These are phyloP conservation scores for Berberis thunbergii DNA, from an alignment of 164 flowering plant species.

Conservation along the genomic window DNA sequence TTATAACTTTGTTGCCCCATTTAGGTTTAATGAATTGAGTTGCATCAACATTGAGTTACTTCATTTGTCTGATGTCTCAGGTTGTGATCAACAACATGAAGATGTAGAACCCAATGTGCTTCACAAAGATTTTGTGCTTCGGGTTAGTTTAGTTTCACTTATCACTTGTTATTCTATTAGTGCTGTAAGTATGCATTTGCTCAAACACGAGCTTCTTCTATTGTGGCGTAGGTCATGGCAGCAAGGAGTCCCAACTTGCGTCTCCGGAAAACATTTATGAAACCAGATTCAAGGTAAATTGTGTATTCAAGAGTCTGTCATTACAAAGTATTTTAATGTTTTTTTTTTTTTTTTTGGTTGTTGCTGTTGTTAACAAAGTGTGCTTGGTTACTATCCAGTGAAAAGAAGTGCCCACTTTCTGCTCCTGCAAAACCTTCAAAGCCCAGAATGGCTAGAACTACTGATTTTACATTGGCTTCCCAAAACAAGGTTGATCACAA, in stretches of 20 bases:
- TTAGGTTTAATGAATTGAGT: too few species aligned
- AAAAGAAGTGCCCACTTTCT: conserved; percentile 61
- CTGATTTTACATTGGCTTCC: conserved; percentile 42
- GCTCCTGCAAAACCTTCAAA: conserved; percentile 79
- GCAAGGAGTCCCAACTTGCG: conserved; percentile 85
- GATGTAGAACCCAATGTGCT: conserved; percentile 66
- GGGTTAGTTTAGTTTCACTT: conserved; percentile 36
- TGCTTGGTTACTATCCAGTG: conserved; percentile 20
- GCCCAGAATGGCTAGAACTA: conserved; percentile 52
- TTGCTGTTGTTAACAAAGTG: conserved; percentile 3
- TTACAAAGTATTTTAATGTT: background rate
- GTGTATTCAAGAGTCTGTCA: background rate
- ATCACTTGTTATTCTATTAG: background rate
- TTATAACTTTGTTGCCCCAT: too few species aligned
- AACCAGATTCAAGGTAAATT: conserved; percentile 36
- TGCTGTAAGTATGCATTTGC: background rate
- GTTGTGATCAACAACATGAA: conserved; percentile 87
- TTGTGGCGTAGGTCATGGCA: conserved; percentile 70
- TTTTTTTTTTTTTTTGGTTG: background rate
- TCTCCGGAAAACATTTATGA: conserved; percentile 35
- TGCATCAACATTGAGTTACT: too few species aligned
- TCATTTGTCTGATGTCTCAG: conserved; percentile 22
- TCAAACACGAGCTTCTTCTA: background rate
- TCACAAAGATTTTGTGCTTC: conserved; percentile 63
- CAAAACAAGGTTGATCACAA: conserved; percentile 29